phyloP scores from a whole-genome alignment of 208 protist genomes.

The Leishmania amazonensis region DNA sequence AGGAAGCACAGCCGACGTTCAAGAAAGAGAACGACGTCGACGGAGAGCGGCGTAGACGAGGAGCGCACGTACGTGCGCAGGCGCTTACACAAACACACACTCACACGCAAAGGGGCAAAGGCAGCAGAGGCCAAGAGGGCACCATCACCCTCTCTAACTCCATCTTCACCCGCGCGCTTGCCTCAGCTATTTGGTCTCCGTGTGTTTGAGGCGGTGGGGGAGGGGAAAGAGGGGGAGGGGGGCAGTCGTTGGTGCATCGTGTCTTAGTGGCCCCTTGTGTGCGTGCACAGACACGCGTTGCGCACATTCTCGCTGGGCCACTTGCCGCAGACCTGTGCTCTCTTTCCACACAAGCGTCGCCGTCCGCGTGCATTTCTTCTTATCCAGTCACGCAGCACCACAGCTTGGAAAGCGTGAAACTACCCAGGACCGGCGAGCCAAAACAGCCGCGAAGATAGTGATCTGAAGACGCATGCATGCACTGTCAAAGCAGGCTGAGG shows the following conservation, averaged over 20 bases:
- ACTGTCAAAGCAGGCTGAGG: background rate
- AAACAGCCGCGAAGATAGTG: background rate
- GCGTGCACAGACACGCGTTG: background rate
- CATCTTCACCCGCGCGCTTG: background rate
- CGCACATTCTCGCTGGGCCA: background rate
- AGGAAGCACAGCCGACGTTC: constrained; percentile 6
- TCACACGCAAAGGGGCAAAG: background rate
- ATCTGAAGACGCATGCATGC: background rate
- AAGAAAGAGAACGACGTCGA: background rate
- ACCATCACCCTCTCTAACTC: background rate
- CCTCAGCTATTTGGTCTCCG: background rate
- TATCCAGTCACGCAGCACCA: background rate
- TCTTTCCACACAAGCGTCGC: background rate
- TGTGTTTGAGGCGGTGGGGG: background rate
- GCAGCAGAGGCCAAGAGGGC: background rate
- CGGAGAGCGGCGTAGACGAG: background rate
- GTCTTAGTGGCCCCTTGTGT: background rate
- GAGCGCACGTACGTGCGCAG: background rate
- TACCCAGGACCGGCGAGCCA: background rate
- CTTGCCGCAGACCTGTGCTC: background rate
- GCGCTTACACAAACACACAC: background rate
- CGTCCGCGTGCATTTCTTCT: no score
- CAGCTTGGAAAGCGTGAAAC: background rate
- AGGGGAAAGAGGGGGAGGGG: background rate
- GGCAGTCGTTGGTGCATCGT: background rate